These are phyloP conservation scores for Russula sp. DNA, from an alignment of 768 basidiomycete genomes.

Conservation along the genomic window DNA sequence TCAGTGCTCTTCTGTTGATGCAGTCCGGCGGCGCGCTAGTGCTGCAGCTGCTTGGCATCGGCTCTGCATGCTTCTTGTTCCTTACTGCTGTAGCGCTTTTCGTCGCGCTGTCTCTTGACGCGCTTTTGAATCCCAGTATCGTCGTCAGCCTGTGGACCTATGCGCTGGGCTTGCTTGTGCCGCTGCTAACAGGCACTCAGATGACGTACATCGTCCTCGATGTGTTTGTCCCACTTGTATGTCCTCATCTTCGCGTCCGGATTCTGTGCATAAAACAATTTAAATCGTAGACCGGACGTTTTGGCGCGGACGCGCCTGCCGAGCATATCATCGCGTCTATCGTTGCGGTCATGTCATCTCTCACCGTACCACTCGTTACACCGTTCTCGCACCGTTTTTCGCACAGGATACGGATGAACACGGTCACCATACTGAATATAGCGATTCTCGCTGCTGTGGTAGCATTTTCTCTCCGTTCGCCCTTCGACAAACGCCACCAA, in stretches of 20 bases:
- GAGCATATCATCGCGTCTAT: slow-evolving; percentile 86
- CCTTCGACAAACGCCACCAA: slow-evolving; percentile 84
- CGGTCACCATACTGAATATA: slow-evolving; percentile 42
- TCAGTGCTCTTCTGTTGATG: slow-evolving; percentile 56
- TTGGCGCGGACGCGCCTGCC: slow-evolving; percentile 75
- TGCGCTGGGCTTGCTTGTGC: slow-evolving; percentile 49
- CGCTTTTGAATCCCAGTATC: slow-evolving; percentile 31
- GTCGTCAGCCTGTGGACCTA: slow-evolving; percentile 57
- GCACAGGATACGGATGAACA: slow-evolving; percentile 32
- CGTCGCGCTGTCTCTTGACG: slow-evolving; percentile 49
- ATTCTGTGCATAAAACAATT: slow-evolving; percentile 1
- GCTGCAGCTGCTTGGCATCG: slow-evolving; percentile 62
- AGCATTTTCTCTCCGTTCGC: slow-evolving; percentile 50
- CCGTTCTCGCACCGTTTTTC: slow-evolving; percentile 76
- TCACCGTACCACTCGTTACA: slow-evolving; percentile 52
- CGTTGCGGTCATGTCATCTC: slow-evolving; percentile 50
- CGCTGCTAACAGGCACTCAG: slow-evolving; percentile 52
- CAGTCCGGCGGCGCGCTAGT: slow-evolving; percentile 49
- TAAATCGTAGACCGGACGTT: slow-evolving; percentile 62
- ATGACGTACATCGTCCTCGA: slow-evolving; percentile 60
- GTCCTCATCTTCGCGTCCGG: slow-evolving; percentile 23
- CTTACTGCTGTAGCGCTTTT: slow-evolving; percentile 54
- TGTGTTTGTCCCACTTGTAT: slow-evolving; percentile 84
- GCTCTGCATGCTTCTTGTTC: slow-evolving; percentile 74
- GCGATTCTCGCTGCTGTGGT: slow-evolving; percentile 48